These are phyloP conservation scores for Kalaharituber pfeilii DNA, from an alignment of 2,329 filamentous ascomycete genomes.

Conservation along the genomic window DNA sequence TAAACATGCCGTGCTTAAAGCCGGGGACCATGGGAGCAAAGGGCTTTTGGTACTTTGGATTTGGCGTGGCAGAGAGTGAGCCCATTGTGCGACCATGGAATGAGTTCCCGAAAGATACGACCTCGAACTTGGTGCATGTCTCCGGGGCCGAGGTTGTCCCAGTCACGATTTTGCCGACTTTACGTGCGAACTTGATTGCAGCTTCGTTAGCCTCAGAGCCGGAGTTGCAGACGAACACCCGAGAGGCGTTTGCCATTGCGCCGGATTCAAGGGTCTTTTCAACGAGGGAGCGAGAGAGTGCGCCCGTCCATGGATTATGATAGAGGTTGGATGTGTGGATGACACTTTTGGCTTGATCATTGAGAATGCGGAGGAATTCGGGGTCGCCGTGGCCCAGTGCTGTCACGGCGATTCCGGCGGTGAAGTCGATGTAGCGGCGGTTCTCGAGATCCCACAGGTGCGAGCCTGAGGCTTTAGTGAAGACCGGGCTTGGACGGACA, in stretches of 20 bases:
- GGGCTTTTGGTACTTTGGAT: slow-evolving; percentile 91
- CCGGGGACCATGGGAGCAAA: slow-evolving; percentile 93
- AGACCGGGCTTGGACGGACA: slow-evolving; percentile 73
- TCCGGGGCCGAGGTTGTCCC: slow-evolving; percentile 44
- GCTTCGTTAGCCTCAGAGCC: slow-evolving; percentile 96
- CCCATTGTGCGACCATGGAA: slow-evolving; percentile 98
- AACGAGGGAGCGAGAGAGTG: slow-evolving; percentile 69
- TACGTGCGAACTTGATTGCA: slow-evolving; percentile 89
- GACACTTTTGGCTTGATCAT: slow-evolving; percentile 51
- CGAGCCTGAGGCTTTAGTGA: slow-evolving; percentile 70
- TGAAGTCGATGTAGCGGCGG: slow-evolving; percentile 81
- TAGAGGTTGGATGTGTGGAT: slow-evolving; percentile 92
- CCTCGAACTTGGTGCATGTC: slow-evolving; percentile 60
- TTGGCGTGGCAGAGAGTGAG: slow-evolving; percentile 82
- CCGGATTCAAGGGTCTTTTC: slow-evolving; percentile 63
- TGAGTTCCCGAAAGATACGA: slow-evolving; percentile 78
- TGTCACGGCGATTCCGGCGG: slow-evolving; percentile 89
- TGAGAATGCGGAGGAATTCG: slow-evolving; percentile 55
- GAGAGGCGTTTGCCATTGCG: slow-evolving; percentile 60
- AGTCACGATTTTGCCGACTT: slow-evolving; percentile 54
- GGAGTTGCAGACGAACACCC: slow-evolving; percentile 90
- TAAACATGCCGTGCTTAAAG: slow-evolving; percentile 72
- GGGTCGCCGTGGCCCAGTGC: slow-evolving; percentile 78
- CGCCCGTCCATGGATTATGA: slow-evolving; percentile 89
- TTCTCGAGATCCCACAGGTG: slow-evolving; percentile 85